Evolutionary conservation across 345 rosid genomes (phyloP), one percentile per base, ranked within the genome.

Genomic region (Microthlaspi erraticum): DNA sequence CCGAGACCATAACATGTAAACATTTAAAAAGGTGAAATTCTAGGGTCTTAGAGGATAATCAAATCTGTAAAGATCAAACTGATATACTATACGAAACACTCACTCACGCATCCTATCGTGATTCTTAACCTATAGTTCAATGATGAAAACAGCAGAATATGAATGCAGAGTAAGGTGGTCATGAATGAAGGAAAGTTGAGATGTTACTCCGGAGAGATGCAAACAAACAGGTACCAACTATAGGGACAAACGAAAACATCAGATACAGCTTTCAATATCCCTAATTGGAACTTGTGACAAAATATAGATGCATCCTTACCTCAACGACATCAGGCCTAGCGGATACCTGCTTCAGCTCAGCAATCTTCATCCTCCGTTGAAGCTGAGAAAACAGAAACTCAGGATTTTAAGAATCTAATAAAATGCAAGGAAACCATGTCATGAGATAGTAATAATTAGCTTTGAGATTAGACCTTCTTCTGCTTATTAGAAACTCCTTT

Each of bases 251-350:
- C n/a, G n/a, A n/a, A n/a, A n/a, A n/a, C n/a, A n/a, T n/a, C n/a
- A n/a, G n/a, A n/a, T n/a, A n/a, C n/a, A n/a, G n/a, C n/a, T n/a
- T n/a, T n/a, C n/a, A n/a, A n/a, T n/a, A n/a, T n/a, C n/a, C n/a
- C n/a, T n/a, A n/a, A n/a, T n/a, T n/a, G n/a, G n/a, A n/a, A n/a
- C n/a, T n/a, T n/a, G n/a, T n/a, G n/a, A n/a, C n/a, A n/a, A n/a
- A n/a, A n/a, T n/a, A n/a, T 10, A 42, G 9, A 66, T 41, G 32
- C 74, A 76, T 41, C 18, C 64, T 14, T 81, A 95, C 98, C 97
- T 92, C 99, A 54, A 95, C 99, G 20, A 92, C 99, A 92, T 92
- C 98, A 69, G 98, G 99, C 83, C 97, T 90, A 12, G 97, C 80
- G 68, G 94, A 90, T 10, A 90, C 91, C 77, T 92, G 96, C 78